Conservation (phyloP, 371 early-diverging fungal species). For the Mortierella sp. region DNA sequence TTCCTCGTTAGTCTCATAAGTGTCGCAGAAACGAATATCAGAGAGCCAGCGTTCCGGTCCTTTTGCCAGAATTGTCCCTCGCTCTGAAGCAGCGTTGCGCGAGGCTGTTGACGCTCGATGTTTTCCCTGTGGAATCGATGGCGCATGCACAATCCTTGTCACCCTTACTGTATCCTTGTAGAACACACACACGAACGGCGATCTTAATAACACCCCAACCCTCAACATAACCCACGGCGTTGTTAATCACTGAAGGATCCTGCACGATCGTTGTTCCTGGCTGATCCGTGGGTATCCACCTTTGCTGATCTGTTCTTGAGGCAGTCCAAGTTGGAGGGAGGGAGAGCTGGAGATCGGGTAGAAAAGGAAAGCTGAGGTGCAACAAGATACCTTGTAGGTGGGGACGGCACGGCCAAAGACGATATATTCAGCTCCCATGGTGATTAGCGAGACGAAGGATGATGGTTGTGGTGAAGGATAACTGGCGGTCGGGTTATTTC, state of each 20-base stretch:
- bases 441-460: slow-evolving; percentile 11
- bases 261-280: no score
- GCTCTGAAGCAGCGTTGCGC: no score
- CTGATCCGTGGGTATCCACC: slow-evolving; percentile 20
- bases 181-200: no score
- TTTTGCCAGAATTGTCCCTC: no score
- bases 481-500: neutral
- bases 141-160: no score
- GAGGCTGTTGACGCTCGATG: no score
- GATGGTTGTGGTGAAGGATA: slow-evolving; percentile 12
- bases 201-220: no score
- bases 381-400: slow-evolving; percentile 45
- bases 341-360: neutral
- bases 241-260: no score
- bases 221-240: no score
- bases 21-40: neutral
- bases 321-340: neutral
- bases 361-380: neutral
- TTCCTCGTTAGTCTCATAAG: neutral
- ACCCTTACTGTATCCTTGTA: no score
- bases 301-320: slow-evolving; percentile 8
- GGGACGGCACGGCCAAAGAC: slow-evolving; percentile 55
- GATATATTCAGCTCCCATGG: slow-evolving; percentile 54
- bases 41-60: no score
- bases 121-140: no score